Percentiles rank a stretch among this genome's conserved stretches.
These are phyloP conservation scores for Cucurbita maxima DNA, from an alignment of 306 rosid species.

Conservation along the genomic window DNA sequence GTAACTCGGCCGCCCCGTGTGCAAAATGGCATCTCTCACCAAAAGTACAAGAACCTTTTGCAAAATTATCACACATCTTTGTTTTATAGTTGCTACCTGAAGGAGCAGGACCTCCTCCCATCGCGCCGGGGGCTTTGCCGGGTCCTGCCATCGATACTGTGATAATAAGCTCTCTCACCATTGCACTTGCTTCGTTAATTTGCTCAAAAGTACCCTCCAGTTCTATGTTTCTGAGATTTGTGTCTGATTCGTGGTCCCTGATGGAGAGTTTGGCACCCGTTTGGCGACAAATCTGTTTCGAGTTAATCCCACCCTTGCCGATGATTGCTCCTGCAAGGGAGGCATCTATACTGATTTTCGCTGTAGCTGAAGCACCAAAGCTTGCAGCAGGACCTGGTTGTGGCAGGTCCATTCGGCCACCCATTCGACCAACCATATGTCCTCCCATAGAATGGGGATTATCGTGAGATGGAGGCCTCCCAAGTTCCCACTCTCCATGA, in stretches of 20 bases:
- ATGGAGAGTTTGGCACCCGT: slow-evolving; percentile 91
- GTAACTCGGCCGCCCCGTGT: slow-evolving; percentile 73
- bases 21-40: slow-evolving; percentile 98
- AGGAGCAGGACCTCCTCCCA: slow-evolving; percentile 30
- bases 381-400: slow-evolving; percentile 43
- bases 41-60: slow-evolving; percentile 83
- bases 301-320: slow-evolving; percentile 92
- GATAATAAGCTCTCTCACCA: slow-evolving; percentile 62
- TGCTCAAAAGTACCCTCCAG: slow-evolving; percentile 91
- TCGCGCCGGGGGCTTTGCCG: slow-evolving; percentile 27
- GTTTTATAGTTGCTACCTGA: slow-evolving; percentile 67
- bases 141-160: slow-evolving; percentile 50
- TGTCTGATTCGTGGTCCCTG: slow-evolving; percentile 76
- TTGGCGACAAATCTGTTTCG: slow-evolving; percentile 92
- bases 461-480: slow-evolving; percentile 47
- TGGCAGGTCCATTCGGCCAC: slow-evolving; percentile 48
- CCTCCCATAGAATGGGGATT: slow-evolving; percentile 40
- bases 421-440: slow-evolving; percentile 31
- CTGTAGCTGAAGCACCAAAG: slow-evolving; percentile 89
- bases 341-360: slow-evolving; percentile 91
- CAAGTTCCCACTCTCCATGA: slow-evolving; percentile 94
- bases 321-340: slow-evolving; percentile 92
- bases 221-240: slow-evolving; percentile 72
- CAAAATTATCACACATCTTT: slow-evolving; percentile 80
- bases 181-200: slow-evolving; percentile 71